Conservation (phyloP, 352 stramenopile genomes). For the Pythium myriotylum region DNA sequence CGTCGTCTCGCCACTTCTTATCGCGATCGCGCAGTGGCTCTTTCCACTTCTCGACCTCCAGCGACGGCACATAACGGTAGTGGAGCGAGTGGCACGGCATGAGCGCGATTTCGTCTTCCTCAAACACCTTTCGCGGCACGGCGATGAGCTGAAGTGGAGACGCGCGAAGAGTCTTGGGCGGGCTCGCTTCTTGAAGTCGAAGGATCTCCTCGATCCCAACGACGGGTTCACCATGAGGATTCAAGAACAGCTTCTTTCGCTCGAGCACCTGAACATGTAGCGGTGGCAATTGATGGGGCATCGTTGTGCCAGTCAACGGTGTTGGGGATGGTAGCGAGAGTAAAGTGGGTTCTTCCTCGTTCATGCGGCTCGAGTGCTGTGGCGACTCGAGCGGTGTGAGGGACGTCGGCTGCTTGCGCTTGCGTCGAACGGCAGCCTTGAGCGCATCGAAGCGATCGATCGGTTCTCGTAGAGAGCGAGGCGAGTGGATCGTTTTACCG, state of each 20-base stretch:
- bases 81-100: constrained; percentile 71
- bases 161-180: constrained; percentile 7
- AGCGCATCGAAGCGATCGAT: constrained; percentile 12
- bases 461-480: background rate
- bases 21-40: constrained; percentile 62
- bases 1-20: constrained; percentile 58
- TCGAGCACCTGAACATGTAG: constrained; percentile 46
- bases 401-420: constrained; percentile 14
- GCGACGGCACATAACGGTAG: constrained; percentile 40
- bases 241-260: constrained; percentile 45
- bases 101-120: constrained; percentile 60
- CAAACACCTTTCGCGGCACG: constrained; percentile 52
- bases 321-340: background rate
- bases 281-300: constrained; percentile 26
- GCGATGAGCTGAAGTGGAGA: constrained; percentile 49
- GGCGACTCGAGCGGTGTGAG: constrained; percentile 10
- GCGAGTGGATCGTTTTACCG: constrained; percentile 7
- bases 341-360: too few relatives aligned
- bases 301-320: background rate
- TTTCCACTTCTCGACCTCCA: constrained; percentile 45
- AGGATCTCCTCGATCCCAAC: constrained; percentile 58
- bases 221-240: constrained; percentile 13
- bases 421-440: constrained; percentile 19
- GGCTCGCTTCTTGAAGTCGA: constrained; percentile 41
- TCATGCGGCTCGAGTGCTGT: background rate